Evolutionary conservation across 495 filamentous ascomycete species (phyloP), one percentile per base, ranked within the genome.

Genomic region (Penicillium bovifimosum): DNA sequence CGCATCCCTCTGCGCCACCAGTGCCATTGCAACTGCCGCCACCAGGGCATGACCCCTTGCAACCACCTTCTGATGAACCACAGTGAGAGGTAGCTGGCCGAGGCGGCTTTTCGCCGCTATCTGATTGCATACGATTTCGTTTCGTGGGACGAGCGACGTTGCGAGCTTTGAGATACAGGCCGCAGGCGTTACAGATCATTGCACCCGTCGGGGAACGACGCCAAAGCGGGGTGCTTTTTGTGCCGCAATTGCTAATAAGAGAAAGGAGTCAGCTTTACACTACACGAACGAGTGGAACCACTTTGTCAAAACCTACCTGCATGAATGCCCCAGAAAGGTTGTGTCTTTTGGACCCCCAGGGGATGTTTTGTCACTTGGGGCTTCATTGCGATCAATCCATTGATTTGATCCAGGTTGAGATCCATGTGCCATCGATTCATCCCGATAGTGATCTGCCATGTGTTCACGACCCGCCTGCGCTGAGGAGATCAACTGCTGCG

Each of bases 121-220:
- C 79, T 0, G 63, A 43, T 50, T 73, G 72, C 11, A 54, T 56
- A n/a, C 71, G 68, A 54, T 95, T 96, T 46, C 96, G 76, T 66
- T 90, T 96, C 3, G 86, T 91, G 3, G 93, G 93, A 35, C 93
- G 85, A 53, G 85, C 80, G 52, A 90, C 85, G 63, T 99, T 97
- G 38, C 93, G 82, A 17, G 91, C 90, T 67, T 97, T 99, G 41
- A 87, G 72, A 66, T 99, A 99, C 6, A 99, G 79, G 18, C 93
- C 93, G 63, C 93, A 99, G 10, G 93, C 93, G 71, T 99, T 99
- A 72, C 93, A 99, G 34, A 99, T 97, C 43, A 89, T 96, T 39
- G 88, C 85, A 35, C 93, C 93, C 45, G 88, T 85, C 0, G 92
- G 95, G 2, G 92, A 95, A 52, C 93, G 82, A 54, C 93, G 83